These are phyloP conservation scores for Pseudozyma sp. DNA, from an alignment of 1,284 basidiomycete genomes.

Conservation along the genomic window DNA sequence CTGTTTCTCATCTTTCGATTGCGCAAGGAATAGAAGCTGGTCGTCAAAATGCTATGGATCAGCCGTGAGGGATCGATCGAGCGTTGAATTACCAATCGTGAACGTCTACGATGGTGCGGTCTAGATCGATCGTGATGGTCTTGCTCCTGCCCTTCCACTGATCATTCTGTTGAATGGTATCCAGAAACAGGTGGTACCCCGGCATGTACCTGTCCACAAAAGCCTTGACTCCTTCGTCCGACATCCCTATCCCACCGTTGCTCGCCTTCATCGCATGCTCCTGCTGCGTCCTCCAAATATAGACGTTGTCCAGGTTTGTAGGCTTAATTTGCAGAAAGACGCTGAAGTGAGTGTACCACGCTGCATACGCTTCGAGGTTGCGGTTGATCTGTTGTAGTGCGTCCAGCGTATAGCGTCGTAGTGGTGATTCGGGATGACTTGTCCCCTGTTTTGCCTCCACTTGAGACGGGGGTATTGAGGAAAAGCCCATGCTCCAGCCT, in stretches of 20 bases:
- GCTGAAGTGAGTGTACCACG: constrained; percentile 34
- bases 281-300: constrained; percentile 41
- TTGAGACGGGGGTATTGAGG: constrained; percentile 10
- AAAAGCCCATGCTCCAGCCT: constrained; percentile 51
- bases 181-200: constrained; percentile 27
- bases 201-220: constrained; percentile 72
- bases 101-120: constrained; percentile 22
- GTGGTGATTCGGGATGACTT: constrained; percentile 9
- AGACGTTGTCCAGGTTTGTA: constrained; percentile 38
- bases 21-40: constrained; percentile 13
- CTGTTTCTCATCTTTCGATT: constrained; percentile 32
- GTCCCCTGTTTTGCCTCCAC: constrained; percentile 9
- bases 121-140: constrained; percentile 38
- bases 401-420: constrained; percentile 21
- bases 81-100: constrained; percentile 24
- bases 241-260: constrained; percentile 42
- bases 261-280: constrained; percentile 48
- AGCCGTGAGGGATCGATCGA: not conserved
- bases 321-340: constrained; percentile 43
- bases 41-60: not conserved
- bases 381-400: constrained; percentile 36
- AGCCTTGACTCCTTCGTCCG: constrained; percentile 35
- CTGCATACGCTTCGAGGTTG: constrained; percentile 23
- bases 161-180: constrained; percentile 30
- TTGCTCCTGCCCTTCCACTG: constrained; percentile 39